Evolutionary conservation across 140 eudicot genomes (phyloP), one percentile per base, ranked within the genome.

Genomic region (Ambrosia hybrid): DNA sequence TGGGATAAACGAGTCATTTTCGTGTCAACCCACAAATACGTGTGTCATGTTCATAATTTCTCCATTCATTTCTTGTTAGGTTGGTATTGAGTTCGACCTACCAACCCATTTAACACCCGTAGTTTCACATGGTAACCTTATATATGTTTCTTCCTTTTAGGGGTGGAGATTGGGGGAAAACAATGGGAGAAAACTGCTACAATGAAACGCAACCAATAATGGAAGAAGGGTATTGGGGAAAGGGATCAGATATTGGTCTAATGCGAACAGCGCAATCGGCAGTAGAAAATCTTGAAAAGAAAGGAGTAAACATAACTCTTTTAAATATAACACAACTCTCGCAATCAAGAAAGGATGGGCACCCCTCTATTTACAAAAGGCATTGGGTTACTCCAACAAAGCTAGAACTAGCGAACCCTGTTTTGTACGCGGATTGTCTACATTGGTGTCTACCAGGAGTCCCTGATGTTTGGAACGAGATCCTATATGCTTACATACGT

Each of bases 401-500:
- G 59, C 64, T 46, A 6, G 93, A 89, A 65, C 7, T 76, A 0
- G 78, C 84, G 2, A 74, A 84, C 39, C 96, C 93, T 0, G 33
- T 67, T 4, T 26, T 43, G 10, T 80, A 78, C 67, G 86, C 93
- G 1, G 96, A 89, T 74, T 88, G 91, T 66, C 15, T 81, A 67
- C 95, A 88, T 65, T 88, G 95, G 95, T 88, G 95, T 67, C 91
- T 88, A 68, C 91, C 95, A 1, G 95, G 95, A 7, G 87, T 85
- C 37, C 96, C 96, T 2, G 96, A 88, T 79, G 82, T 77, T 9
- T 85, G 91, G 96, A 88, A 88, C 12, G 77, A 85, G 77, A 84
- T 88, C 12, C 76, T 88, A 1, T 83, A 78, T 51, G 76, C 91
- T 70, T 80, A 80, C 34, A 82, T 87, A 49, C 81, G 87, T 37